Conservation (phyloP, 371 early-diverging fungal genomes). For the Syncephalastrum contaminatum region DNA sequence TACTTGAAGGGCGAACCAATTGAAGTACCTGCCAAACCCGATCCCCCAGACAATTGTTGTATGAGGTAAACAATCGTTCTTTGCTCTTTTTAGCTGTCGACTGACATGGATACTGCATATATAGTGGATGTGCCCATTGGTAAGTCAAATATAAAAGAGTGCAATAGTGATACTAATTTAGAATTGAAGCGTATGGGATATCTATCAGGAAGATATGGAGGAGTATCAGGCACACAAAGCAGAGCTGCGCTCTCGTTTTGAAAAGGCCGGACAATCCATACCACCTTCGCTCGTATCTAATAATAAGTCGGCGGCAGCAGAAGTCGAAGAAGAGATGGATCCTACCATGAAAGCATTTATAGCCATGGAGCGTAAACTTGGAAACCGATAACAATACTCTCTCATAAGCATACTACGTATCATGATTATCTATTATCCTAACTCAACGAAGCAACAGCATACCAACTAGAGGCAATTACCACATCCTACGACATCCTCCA, state of each 20-base stretch:
- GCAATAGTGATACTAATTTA: background rate
- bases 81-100: background rate
- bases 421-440: no score
- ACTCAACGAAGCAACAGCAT: background rate
- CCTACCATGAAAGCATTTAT: slow-evolving; percentile 46
- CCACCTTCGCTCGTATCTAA: slow-evolving; percentile 23
- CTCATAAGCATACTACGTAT: background rate
- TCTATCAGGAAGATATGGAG: slow-evolving; percentile 47
- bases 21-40: slow-evolving; percentile 30
- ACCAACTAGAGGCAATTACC: slow-evolving; percentile 1
- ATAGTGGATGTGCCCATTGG: slow-evolving; percentile 47
- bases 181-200: slow-evolving; percentile 41
- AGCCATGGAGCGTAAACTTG: slow-evolving; percentile 39
- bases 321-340: slow-evolving; percentile 38
- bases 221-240: slow-evolving; percentile 28
- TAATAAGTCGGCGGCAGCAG: slow-evolving; percentile 11
- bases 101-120: background rate
- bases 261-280: slow-evolving; percentile 22
- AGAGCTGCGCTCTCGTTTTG: slow-evolving; percentile 23
- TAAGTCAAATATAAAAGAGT: slow-evolving; percentile 12
- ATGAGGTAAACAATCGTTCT: slow-evolving; percentile 33
- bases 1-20: slow-evolving; percentile 25
- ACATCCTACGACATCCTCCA: no score
- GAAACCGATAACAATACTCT: background rate
- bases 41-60: slow-evolving; percentile 41